phyloP scores from a whole-genome alignment of 352 stramenopile species.

The Synura sp. region DNA sequence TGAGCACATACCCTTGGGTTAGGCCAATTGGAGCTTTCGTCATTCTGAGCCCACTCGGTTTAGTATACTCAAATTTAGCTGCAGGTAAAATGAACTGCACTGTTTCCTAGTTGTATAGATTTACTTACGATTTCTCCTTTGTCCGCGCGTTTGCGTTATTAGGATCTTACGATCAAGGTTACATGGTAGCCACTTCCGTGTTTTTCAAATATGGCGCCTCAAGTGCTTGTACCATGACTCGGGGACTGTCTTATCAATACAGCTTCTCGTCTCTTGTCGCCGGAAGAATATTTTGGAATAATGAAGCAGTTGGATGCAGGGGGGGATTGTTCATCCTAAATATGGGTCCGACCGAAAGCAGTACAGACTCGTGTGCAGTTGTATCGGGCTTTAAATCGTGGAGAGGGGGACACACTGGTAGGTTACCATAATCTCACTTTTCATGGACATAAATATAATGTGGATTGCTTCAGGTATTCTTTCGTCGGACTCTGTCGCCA shows the following conservation, averaged over 20 bases:
- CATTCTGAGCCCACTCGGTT: neutral
- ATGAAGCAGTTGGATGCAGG: conserved; percentile 10
- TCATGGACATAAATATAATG: too few relatives aligned
- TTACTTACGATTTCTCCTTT: too few relatives aligned
- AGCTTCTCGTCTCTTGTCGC: neutral
- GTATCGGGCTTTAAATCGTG: neutral
- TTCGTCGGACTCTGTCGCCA: neutral
- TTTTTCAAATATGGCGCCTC: too few relatives aligned
- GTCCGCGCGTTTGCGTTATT: too few relatives aligned
- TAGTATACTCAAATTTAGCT: neutral
- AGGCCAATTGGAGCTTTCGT: neutral
- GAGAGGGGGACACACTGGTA: neutral
- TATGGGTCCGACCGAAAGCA: neutral
- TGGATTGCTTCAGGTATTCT: too few relatives aligned
- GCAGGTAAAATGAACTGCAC: too few relatives aligned
- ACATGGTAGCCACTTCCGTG: neutral
- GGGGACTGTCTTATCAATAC: neutral
- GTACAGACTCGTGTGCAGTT: neutral
- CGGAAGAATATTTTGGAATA: neutral
- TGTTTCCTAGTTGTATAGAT: too few relatives aligned
- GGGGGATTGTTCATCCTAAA: neutral
- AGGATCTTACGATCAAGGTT: conserved; percentile 7
- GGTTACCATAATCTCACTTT: too few relatives aligned
- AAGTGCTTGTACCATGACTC: neutral
- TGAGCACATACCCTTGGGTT: neutral